Evolutionary conservation across 2,329 filamentous ascomycete genomes (phyloP).

Genomic region (Sporothrix humicola): DNA sequence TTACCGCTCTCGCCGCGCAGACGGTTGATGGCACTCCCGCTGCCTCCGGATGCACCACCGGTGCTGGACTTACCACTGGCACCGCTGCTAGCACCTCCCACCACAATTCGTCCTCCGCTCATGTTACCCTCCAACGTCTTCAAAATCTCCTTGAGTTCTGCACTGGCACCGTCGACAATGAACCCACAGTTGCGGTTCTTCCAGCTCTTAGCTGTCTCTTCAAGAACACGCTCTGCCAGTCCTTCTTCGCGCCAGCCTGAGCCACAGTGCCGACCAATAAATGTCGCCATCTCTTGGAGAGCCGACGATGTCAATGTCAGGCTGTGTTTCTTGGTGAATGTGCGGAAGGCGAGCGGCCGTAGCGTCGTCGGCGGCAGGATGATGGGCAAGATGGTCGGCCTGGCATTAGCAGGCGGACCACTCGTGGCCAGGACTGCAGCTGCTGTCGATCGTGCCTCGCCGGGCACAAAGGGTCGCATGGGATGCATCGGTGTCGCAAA

Average conservation of each 20-base stretch:
- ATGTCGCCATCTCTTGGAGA: conserved; percentile 80
- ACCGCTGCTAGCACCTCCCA: conserved; percentile 46
- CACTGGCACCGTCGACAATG: conserved; percentile 82
- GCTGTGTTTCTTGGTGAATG: conserved; percentile 97
- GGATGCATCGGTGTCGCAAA: conserved; percentile 88
- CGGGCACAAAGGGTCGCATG: conserved; percentile 66
- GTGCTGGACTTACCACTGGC: background rate
- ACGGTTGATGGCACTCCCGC: conserved; percentile 10
- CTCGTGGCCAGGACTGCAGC: conserved; percentile 82
- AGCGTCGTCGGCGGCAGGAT: conserved; percentile 85
- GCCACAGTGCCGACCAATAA: conserved; percentile 92
- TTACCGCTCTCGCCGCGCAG: conserved; percentile 15
- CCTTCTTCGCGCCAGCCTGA: conserved; percentile 97
- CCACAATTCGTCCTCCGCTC: conserved; percentile 73
- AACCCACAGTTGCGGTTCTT: conserved; percentile 87
- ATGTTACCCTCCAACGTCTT: conserved; percentile 86
- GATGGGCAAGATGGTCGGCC: conserved; percentile 76
- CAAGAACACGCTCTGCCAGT: conserved; percentile 86
- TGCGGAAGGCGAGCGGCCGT: conserved; percentile 88
- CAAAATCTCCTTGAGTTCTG: conserved; percentile 79
- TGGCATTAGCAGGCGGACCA: conserved; percentile 69
- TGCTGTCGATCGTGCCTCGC: conserved; percentile 65
- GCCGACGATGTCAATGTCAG: conserved; percentile 88
- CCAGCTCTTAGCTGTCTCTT: conserved; percentile 90
- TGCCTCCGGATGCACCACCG: background rate